These are phyloP conservation scores for Ascochyta pisi DNA, from an alignment of 2,329 filamentous ascomycete genomes.

Conservation along the genomic window DNA sequence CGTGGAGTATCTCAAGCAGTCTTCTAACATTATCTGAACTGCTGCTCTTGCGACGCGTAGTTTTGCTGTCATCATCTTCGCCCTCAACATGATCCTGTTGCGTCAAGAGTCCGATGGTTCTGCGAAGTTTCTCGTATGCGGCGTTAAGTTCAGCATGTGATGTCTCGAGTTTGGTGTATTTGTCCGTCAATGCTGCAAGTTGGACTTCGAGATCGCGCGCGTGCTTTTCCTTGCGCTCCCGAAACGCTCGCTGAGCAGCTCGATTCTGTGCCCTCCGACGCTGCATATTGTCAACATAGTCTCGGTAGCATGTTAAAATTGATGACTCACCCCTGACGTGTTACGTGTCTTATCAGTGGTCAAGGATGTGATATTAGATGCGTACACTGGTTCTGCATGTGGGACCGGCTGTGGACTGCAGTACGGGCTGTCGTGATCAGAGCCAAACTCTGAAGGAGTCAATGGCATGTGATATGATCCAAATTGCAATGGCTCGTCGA, in stretches of 20 bases:
- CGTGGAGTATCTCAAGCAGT: conserved; percentile 48
- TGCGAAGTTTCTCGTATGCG: conserved; percentile 51
- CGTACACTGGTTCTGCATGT: conserved; percentile 35
- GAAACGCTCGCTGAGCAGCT: conserved; percentile 67
- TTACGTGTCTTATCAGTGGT: conserved; percentile 45
- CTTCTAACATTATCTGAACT: conserved; percentile 48
- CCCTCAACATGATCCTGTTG: conserved; percentile 43
- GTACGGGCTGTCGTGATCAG: conserved; percentile 49
- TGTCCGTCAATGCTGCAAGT: conserved; percentile 61
- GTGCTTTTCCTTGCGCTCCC: conserved; percentile 69
- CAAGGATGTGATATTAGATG: conserved; percentile 24
- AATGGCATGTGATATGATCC: conserved; percentile 46
- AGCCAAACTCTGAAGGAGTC: conserved; percentile 50
- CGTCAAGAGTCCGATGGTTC: conserved; percentile 48
- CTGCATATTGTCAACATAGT: conserved; percentile 43
- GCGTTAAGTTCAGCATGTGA: conserved; percentile 57
- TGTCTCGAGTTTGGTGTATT: conserved; percentile 62
- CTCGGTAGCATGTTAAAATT: no score
- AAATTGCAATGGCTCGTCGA: conserved; percentile 43
- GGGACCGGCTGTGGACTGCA: conserved; percentile 45
- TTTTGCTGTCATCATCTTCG: conserved; percentile 35
- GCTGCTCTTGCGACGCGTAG: conserved; percentile 31
- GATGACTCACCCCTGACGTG: conserved; percentile 46
- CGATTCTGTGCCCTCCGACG: conserved; percentile 67
- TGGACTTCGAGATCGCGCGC: conserved; percentile 68